These are phyloP conservation scores for Penicillium silybi DNA, from an alignment of 495 filamentous ascomycete genomes.

Conservation along the genomic window DNA sequence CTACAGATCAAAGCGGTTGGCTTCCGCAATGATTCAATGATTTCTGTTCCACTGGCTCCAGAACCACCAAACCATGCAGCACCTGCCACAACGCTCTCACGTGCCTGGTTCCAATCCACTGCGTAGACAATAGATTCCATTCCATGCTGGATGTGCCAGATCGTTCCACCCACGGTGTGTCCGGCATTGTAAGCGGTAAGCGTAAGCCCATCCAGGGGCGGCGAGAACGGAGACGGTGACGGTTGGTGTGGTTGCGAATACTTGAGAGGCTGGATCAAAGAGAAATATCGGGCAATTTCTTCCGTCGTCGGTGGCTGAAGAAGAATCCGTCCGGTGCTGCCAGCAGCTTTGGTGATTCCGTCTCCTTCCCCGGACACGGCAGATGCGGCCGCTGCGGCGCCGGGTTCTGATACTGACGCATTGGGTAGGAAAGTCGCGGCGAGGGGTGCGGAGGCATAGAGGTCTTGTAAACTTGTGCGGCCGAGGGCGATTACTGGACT, in stretches of 20 bases:
- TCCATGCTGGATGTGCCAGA: constrained; percentile 98
- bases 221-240: constrained; percentile 77
- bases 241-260: constrained; percentile 96
- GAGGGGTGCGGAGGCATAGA: constrained; percentile 85
- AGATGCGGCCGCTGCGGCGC: constrained; percentile 48
- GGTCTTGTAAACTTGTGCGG: constrained; percentile 83
- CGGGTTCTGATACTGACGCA: constrained; percentile 61
- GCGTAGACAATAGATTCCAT: constrained; percentile 97
- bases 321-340: constrained; percentile 52
- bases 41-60: constrained; percentile 76
- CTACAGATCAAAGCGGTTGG: constrained; percentile 93
- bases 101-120: constrained; percentile 93
- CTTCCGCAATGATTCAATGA: constrained; percentile 87
- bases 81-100: constrained; percentile 88
- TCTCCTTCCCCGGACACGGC: constrained; percentile 25
- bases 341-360: constrained; percentile 20
- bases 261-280: constrained; percentile 87
- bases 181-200: constrained; percentile 97
- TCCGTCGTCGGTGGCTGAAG: constrained; percentile 76
- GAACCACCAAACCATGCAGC: constrained; percentile 88
- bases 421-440: constrained; percentile 75
- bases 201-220: constrained; percentile 84
- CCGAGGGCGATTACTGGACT: constrained; percentile 89
- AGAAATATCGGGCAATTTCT: constrained; percentile 90
- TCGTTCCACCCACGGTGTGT: constrained; percentile 91